Conservation (phyloP, 2,329 filamentous ascomycete genomes). For the Hymenoscyphus linearis region DNA sequence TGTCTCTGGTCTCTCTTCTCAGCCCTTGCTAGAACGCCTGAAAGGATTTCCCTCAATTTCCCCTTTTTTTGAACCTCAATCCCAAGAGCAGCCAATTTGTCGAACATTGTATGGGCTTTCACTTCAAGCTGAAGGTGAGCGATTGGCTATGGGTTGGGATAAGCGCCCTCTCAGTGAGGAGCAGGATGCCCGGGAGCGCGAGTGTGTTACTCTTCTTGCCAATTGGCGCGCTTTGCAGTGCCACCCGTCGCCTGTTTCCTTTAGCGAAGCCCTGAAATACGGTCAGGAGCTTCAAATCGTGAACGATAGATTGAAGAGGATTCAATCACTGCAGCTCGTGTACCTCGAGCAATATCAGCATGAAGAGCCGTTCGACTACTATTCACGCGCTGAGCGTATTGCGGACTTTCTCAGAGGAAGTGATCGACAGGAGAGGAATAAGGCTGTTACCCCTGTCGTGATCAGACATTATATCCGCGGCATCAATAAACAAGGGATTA, state of each 20-base stretch:
- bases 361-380: conserved; percentile 48
- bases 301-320: conserved; percentile 45
- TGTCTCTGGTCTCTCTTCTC: conserved; percentile 47
- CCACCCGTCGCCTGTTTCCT: conserved; percentile 30
- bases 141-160: conserved; percentile 44
- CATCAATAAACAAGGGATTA: conserved; percentile 43
- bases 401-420: conserved; percentile 32
- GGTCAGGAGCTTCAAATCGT: conserved; percentile 48
- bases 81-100: conserved; percentile 13
- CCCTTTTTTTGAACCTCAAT: conserved; percentile 29
- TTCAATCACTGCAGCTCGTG: conserved; percentile 48
- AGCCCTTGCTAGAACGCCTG: conserved; percentile 41
- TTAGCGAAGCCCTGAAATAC: conserved; percentile 43
- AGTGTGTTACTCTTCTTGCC: conserved; percentile 36
- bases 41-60: conserved; percentile 43
- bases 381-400: conserved; percentile 40
- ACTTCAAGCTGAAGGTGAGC: conserved; percentile 52
- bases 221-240: conserved; percentile 40
- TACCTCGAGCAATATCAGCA: conserved; percentile 48
- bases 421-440: conserved; percentile 13
- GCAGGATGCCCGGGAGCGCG: conserved; percentile 33
- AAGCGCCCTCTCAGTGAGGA: conserved; percentile 33
- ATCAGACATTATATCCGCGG: conserved; percentile 47
- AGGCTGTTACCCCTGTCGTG: conserved; percentile 29
- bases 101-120: conserved; percentile 50